A percentile compares a stretch with the other conserved stretches of the same genome.
Evolutionary conservation across 2,329 filamentous ascomycete species (phyloP).

Genomic region (Alternaria sp.): DNA sequence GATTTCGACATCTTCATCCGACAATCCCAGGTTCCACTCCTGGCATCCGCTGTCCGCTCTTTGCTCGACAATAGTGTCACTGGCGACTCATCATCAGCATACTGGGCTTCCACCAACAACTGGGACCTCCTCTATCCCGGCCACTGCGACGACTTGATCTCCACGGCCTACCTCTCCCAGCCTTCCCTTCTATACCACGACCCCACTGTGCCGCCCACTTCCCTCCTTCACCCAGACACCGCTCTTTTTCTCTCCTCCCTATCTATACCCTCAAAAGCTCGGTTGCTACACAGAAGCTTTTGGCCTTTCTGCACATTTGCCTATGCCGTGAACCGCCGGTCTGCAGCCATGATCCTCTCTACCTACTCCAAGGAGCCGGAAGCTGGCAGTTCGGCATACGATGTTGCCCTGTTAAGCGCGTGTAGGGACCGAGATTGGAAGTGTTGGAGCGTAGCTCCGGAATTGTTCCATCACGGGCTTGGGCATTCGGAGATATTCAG

Average conservation of each 20-base stretch:
- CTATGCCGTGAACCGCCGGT: conserved; percentile 45
- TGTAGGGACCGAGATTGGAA: conserved; percentile 45
- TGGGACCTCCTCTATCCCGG: conserved; percentile 52
- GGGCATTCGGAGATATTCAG: conserved; percentile 32
- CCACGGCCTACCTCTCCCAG: conserved; percentile 17
- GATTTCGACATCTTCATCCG: conserved; percentile 33
- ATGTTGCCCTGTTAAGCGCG: conserved; percentile 48
- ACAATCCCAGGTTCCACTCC: conserved; percentile 24
- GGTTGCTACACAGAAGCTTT: conserved; percentile 43
- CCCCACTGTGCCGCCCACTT: conserved; percentile 32
- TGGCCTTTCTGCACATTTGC: conserved; percentile 51
- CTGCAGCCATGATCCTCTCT: conserved; percentile 38
- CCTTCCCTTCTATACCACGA: conserved; percentile 37
- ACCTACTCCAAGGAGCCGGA: conserved; percentile 25
- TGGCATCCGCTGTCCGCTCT: conserved; percentile 23
- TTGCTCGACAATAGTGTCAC: conserved; percentile 12
- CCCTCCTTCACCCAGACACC: conserved; percentile 35
- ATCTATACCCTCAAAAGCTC: conserved; percentile 29
- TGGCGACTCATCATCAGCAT: conserved; percentile 13
- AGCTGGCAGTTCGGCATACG: conserved; percentile 38
- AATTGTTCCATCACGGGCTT: conserved; percentile 50
- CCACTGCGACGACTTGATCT: conserved; percentile 49
- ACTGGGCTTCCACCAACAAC: conserved; percentile 36
- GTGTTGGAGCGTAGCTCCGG: conserved; percentile 48
- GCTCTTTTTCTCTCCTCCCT: conserved; percentile 33